Percentiles rank a stretch among this genome's conserved stretches.
Evolutionary conservation across 2,329 filamentous ascomycete species (phyloP).

Genomic region (Colletotrichum costaricense): DNA sequence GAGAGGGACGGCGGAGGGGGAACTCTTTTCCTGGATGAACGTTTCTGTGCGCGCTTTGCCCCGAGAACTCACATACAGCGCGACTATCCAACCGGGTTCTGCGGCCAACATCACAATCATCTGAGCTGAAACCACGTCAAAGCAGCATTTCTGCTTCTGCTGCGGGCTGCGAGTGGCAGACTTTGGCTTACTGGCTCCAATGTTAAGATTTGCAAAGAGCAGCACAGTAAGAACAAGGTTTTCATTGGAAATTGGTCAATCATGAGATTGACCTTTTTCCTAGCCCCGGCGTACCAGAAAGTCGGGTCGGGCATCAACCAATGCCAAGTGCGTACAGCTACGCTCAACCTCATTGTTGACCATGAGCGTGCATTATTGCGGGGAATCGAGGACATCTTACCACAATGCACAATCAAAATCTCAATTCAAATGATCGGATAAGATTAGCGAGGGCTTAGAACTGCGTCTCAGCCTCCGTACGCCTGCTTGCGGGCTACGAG

Average conservation of each 20-base stretch:
- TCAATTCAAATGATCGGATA: neutral
- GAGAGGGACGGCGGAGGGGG: neutral
- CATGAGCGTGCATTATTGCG: neutral
- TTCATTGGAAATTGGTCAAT: neutral
- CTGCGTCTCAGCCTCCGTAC: neutral
- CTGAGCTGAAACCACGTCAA: slow-evolving; percentile 10
- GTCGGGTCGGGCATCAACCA: neutral
- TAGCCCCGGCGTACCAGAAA: neutral
- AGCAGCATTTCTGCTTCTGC: slow-evolving; percentile 1
- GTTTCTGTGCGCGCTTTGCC: neutral
- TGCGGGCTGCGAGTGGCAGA: neutral
- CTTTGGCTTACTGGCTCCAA: neutral
- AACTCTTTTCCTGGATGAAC: neutral
- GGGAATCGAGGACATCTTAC: neutral
- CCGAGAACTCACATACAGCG: neutral
- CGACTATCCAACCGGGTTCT: neutral
- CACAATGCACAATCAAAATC: neutral
- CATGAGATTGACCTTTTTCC: neutral
- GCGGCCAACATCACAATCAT: neutral
- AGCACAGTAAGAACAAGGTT: neutral
- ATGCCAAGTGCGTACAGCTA: neutral
- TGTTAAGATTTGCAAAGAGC: neutral
- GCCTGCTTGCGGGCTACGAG: neutral
- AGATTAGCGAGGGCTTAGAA: neutral
- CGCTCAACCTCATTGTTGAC: neutral